Conservation (phyloP, 2,329 filamentous ascomycete species). For the Colletotrichum paranaense region DNA sequence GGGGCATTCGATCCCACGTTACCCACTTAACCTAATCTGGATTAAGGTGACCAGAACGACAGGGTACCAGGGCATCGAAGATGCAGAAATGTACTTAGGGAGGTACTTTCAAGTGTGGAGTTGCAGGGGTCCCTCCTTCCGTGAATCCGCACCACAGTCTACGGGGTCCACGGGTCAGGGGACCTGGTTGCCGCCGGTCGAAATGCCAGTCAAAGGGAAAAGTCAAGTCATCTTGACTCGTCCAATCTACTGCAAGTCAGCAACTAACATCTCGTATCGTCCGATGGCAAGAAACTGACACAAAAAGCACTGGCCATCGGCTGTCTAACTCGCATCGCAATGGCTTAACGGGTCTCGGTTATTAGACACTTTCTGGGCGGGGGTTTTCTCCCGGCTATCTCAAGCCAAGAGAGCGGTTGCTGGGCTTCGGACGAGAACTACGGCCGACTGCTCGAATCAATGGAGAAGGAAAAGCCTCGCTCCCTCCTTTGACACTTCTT, state of each 20-base stretch:
- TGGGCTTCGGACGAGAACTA: not conserved
- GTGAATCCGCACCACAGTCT: not conserved
- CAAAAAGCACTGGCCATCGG: slow-evolving; percentile 4
- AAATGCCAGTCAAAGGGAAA: slow-evolving; percentile 1
- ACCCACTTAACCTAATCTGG: not conserved
- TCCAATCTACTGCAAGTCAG: slow-evolving; percentile 16
- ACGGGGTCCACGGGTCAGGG: not conserved
- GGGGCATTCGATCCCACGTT: not conserved
- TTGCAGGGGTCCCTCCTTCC: not conserved
- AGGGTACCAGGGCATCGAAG: not conserved
- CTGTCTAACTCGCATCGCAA: not conserved
- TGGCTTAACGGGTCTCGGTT: not conserved
- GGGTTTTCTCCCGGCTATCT: not conserved
- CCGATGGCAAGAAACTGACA: slow-evolving; percentile 6
- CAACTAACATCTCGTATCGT: slow-evolving; percentile 3
- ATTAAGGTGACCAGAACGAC: not conserved
- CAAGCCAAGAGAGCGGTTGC: not conserved
- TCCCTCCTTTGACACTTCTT: slow-evolving; percentile 7
- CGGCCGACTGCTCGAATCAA: not conserved
- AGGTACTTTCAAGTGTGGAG: not conserved
- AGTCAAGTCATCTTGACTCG: slow-evolving; percentile 16
- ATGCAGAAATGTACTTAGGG: not conserved
- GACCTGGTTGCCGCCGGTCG: not conserved
- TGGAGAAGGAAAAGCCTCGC: not conserved
- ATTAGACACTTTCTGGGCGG: not conserved